These are phyloP conservation scores for Alternaria sp. DNA, from an alignment of 2,329 filamentous ascomycete genomes.

Conservation along the genomic window DNA sequence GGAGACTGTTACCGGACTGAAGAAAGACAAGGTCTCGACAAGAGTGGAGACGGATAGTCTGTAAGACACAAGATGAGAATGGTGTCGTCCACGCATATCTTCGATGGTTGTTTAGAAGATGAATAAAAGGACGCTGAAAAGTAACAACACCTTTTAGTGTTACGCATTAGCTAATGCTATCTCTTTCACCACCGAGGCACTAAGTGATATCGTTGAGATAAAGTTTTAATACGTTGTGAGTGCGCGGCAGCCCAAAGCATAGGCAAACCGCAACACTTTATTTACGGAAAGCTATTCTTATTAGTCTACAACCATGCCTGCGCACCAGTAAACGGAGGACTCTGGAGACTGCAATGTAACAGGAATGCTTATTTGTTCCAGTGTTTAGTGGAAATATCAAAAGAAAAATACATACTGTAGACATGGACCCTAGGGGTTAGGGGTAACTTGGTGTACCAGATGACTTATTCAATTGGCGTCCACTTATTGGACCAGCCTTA, in stretches of 20 bases:
- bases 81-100: neutral
- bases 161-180: neutral
- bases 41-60: neutral
- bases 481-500: too few species aligned
- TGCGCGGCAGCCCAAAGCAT: neutral
- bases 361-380: neutral
- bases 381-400: too few species aligned
- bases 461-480: too few species aligned
- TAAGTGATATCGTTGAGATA: neutral
- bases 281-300: neutral
- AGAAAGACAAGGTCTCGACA: slow-evolving; percentile 30
- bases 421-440: too few species aligned
- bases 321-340: neutral
- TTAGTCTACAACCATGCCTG: neutral
- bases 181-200: neutral
- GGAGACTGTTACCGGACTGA: slow-evolving; percentile 58
- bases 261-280: neutral
- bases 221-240: neutral
- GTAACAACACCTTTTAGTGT: neutral
- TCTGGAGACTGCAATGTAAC: neutral
- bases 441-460: too few species aligned
- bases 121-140: neutral
- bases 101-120: neutral
- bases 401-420: too few species aligned
- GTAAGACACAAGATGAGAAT: neutral